Conservation (phyloP, 371 early-diverging fungal species). For the Mortierella sp. region DNA sequence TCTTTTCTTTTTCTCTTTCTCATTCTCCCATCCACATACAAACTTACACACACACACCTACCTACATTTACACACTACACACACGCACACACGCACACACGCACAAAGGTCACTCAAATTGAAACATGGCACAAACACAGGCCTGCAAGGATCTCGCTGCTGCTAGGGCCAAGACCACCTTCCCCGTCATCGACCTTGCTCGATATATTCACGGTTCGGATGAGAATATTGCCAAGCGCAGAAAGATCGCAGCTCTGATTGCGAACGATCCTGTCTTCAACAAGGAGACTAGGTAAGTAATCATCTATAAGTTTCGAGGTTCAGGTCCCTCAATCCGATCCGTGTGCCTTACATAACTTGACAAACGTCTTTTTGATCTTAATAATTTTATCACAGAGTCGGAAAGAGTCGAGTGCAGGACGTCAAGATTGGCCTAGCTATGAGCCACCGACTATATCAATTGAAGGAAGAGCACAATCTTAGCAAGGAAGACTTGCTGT, state of each 20-base stretch:
- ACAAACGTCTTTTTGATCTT: background rate
- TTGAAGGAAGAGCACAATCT: conserved; percentile 48
- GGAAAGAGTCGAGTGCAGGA: conserved; percentile 58
- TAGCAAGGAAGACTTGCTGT: conserved; percentile 31
- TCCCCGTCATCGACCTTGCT: conserved; percentile 58
- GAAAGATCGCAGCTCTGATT: conserved; percentile 54
- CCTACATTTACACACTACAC: background rate
- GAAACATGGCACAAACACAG: conserved; percentile 48
- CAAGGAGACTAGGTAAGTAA: conserved; percentile 35
- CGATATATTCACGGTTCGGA: conserved; percentile 60
- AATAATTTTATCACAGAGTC: background rate
- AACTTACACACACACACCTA: background rate
- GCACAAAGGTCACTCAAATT: background rate
- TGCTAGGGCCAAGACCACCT: conserved; percentile 63
- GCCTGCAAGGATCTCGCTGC: conserved; percentile 60
- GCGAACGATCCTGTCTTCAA: conserved; percentile 64
- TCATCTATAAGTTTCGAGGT: background rate
- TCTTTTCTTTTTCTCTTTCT: conserved; percentile 7
- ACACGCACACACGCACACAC: background rate
- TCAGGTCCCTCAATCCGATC: too few species aligned
- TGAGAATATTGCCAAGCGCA: conserved; percentile 45
- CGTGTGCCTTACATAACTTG: too few species aligned
- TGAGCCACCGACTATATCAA: conserved; percentile 50
- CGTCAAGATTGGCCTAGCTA: conserved; percentile 40
- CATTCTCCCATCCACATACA: conserved; percentile 10